A percentile compares a stretch with the other conserved stretches of the same genome.
Evolutionary conservation across 805 yeast genomes (phyloP).

Genomic region (Scheffersomyces amazonensis): DNA sequence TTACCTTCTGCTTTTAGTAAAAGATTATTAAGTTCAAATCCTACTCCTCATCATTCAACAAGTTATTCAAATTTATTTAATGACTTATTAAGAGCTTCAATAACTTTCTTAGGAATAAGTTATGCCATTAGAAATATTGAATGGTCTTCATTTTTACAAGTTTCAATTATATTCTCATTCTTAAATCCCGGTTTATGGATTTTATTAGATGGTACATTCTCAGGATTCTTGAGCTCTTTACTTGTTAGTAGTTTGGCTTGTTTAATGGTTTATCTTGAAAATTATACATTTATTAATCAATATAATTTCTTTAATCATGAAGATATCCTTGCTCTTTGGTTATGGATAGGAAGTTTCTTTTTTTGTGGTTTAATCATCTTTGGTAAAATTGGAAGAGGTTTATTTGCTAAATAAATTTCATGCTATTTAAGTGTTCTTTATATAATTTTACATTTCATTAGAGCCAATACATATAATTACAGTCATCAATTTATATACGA

Average conservation of each 20-base stretch:
- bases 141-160: conserved; percentile 67
- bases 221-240: conserved; percentile 46
- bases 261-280: conserved; percentile 25
- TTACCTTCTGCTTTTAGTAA: conserved; percentile 27
- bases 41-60: conserved; percentile 24
- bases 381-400: conserved; percentile 65
- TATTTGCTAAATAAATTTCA: too few relatives aligned
- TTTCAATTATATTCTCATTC: conserved; percentile 59
- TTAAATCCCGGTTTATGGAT: conserved; percentile 68
- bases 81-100: conserved; percentile 41
- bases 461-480: too few relatives aligned
- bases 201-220: conserved; percentile 56
- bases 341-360: conserved; percentile 62
- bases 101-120: conserved; percentile 68
- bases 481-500: too few relatives aligned
- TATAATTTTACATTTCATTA: too few relatives aligned
- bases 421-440: too few relatives aligned
- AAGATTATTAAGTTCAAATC: conserved; percentile 38
- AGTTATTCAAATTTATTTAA: conserved; percentile 27
- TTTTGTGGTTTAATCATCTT: conserved; percentile 64
- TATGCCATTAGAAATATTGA: conserved; percentile 68
- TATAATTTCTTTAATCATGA: conserved; percentile 12
- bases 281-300: conserved; percentile 17
- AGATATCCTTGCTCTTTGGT: conserved; percentile 39
- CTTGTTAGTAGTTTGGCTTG: conserved; percentile 30